phyloP scores from a whole-genome alignment of 164 flowering plant genomes.

The Annona cherimola region DNA sequence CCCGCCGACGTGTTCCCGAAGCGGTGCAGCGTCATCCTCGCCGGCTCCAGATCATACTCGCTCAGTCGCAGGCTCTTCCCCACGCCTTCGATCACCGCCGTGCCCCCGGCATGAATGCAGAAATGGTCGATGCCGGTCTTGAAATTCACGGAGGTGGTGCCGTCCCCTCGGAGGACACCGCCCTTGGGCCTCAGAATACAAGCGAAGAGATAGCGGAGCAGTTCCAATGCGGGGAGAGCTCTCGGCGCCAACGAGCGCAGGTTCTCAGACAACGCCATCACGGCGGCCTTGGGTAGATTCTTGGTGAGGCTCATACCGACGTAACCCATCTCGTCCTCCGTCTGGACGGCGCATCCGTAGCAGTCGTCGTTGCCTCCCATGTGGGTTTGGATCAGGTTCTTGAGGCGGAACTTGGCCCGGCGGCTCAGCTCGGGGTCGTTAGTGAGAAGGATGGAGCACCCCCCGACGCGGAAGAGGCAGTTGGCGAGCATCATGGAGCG shows the following conservation, averaged over 20 bases:
- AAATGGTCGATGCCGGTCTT: slow-evolving; percentile 52
- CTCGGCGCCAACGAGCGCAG: slow-evolving; percentile 37
- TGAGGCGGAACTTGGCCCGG: slow-evolving; percentile 10
- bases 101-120: slow-evolving; percentile 55
- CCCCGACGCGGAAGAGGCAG: slow-evolving; percentile 14
- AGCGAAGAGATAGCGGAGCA: slow-evolving; percentile 29
- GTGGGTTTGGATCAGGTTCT: slow-evolving; percentile 13
- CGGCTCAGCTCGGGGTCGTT: not conserved
- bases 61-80: slow-evolving; percentile 37
- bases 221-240: slow-evolving; percentile 39
- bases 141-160: slow-evolving; percentile 26
- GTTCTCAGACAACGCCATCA: slow-evolving; percentile 37
- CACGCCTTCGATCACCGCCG: slow-evolving; percentile 46
- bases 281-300: slow-evolving; percentile 44
- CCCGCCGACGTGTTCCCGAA: slow-evolving; percentile 71
- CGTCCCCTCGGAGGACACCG: not conserved
- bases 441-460: slow-evolving; percentile 16
- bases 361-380: slow-evolving; percentile 10
- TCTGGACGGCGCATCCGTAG: slow-evolving; percentile 10
- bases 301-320: slow-evolving; percentile 19
- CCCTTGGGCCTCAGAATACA: not conserved
- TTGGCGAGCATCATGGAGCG: slow-evolving; percentile 15
- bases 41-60: slow-evolving; percentile 53
- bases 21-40: slow-evolving; percentile 64
- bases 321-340: slow-evolving; percentile 7